A percentile compares a stretch with the other conserved stretches of the same genome.
Conservation (phyloP, 176 grass and related monocot genomes). For the Poa pratensis region DNA sequence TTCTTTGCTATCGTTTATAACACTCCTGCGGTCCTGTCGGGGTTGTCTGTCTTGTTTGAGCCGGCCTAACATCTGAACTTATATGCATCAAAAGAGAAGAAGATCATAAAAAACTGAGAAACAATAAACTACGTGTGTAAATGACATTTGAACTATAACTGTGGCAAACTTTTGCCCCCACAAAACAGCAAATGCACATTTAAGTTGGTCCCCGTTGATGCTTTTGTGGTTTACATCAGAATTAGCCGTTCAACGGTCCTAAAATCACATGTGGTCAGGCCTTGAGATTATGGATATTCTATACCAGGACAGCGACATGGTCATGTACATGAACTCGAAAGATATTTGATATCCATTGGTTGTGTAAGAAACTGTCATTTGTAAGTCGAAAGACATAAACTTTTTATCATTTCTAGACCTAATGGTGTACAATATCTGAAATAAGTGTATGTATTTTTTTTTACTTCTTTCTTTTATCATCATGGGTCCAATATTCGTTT, state of each 20-base stretch:
- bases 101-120: background rate
- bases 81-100: background rate
- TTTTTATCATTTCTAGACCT: no score
- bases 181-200: background rate
- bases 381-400: no score
- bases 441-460: no score
- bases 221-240: conserved; percentile 5
- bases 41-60: background rate
- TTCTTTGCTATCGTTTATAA: no score
- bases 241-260: background rate
- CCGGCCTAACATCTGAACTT: background rate
- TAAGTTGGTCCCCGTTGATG: background rate
- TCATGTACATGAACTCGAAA: no score
- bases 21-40: background rate
- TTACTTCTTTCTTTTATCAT: no score
- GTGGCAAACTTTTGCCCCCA: no score
- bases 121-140: background rate
- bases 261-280: background rate
- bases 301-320: background rate
- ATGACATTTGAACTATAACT: background rate
- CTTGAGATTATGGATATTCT: background rate
- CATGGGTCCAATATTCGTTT: no score
- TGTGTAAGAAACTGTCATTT: no score
- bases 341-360: no score
- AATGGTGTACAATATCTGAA: no score